These are phyloP conservation scores for Solanum ossicruentum DNA, from an alignment of 257 asterid species.

Conservation along the genomic window DNA sequence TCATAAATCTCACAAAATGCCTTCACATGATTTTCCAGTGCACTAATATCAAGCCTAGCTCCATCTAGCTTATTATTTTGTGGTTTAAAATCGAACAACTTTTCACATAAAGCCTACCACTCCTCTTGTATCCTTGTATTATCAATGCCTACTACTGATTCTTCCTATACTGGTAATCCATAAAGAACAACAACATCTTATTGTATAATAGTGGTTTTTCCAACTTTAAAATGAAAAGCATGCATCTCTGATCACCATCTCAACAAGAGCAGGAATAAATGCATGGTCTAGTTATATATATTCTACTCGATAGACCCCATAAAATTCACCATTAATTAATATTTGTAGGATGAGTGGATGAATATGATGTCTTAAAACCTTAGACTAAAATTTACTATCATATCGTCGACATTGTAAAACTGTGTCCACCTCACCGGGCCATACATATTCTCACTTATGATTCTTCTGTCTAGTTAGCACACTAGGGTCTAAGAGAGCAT, in stretches of 20 bases:
- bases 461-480: too few relatives aligned
- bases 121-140: conserved; percentile 56
- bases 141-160: conserved; percentile 64
- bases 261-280: background rate
- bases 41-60: conserved; percentile 1
- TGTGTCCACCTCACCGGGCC: too few relatives aligned
- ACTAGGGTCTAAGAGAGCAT: too few relatives aligned
- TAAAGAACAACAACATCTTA: conserved; percentile 30
- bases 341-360: too few relatives aligned
- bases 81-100: conserved; percentile 64
- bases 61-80: conserved; percentile 53
- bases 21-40: conserved; percentile 46
- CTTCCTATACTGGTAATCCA: conserved; percentile 35
- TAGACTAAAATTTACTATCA: too few relatives aligned
- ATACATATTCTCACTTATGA: too few relatives aligned
- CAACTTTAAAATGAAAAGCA: conserved; percentile 29
- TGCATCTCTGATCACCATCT: background rate
- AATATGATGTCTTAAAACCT: too few relatives aligned
- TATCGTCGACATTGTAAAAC: too few relatives aligned
- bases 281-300: too few relatives aligned
- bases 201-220: conserved; percentile 58
- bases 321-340: too few relatives aligned
- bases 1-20: too few relatives aligned
- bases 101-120: conserved; percentile 64
- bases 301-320: too few relatives aligned